Evolutionary conservation across 495 filamentous ascomycete genomes (phyloP), one percentile per base, ranked within the genome.

Genomic region (Aspergillus hancockii): DNA sequence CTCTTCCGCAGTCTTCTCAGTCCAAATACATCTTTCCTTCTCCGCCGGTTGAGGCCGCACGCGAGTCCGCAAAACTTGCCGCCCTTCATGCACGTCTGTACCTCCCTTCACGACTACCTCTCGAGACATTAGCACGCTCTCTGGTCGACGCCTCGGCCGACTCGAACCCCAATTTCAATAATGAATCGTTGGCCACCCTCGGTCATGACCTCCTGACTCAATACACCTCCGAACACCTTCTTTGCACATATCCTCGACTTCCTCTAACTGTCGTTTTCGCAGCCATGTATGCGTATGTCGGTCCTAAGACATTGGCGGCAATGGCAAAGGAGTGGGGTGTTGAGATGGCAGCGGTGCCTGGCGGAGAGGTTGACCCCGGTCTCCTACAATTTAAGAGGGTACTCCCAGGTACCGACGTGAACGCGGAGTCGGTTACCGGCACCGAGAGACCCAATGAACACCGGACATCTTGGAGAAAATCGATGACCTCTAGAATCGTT

Each of bases 51-150:
- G 78, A 83, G 63, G 79, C 79, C 61, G 88, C 92, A n/a, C 71
- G 80, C 54, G 67, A 76, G 59, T 97, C 94, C 54, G 87, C 93
- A 56, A 97, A 97, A 78, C 90, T 98, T 67, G 86, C 93, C 61
- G 92, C 94, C 57, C 86, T 98, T 32, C 93, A 97, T 75, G 89
- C 92, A 67, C 92, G 94, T 67, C 88, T 98, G 49, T 85, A 85
- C 53, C 87, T 98, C 58, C 87, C 93, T 31, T 79, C 83, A 34
- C 88, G 86, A 71, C 81, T 97, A 62, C 95, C 94, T 8, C 75
- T 96, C 32, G 82, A 96, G 71, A 91, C 89, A 1, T 86, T 98
- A 53, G 92, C 91, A 55, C 86, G 94, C 40, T 84, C 90, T 50
- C 84, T 98, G 51, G 85, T 98, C 66, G 89, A 97, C 75, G 75